A percentile compares a stretch with the other conserved stretches of the same genome.
Evolutionary conservation across 345 rosid species (phyloP).

Genomic region (Nephelium lappaceum): DNA sequence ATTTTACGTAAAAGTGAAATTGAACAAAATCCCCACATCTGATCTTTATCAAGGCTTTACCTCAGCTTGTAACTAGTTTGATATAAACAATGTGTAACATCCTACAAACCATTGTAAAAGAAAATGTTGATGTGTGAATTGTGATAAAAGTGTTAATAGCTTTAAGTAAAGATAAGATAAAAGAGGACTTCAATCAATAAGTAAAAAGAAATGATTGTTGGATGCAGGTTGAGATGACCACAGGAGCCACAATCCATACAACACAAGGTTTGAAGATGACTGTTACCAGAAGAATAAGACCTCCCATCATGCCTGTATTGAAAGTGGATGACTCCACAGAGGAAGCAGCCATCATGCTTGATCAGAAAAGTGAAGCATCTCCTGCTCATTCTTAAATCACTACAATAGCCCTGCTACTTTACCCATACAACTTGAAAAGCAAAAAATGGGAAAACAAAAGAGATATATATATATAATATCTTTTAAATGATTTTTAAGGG

Average conservation of each 20-base stretch:
- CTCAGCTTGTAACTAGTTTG: background rate
- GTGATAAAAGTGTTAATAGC: too few species aligned
- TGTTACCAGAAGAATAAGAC: slow-evolving; percentile 55
- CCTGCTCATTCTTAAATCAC: slow-evolving; percentile 38
- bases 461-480: too few species aligned
- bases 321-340: slow-evolving; percentile 32
- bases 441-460: too few species aligned
- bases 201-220: background rate
- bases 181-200: background rate
- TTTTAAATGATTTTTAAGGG: too few species aligned
- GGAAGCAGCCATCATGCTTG: slow-evolving; percentile 22
- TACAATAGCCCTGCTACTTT: background rate
- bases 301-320: slow-evolving; percentile 44
- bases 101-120: background rate
- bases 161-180: too few species aligned
- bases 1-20: too few species aligned
- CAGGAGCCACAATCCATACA: slow-evolving; percentile 97
- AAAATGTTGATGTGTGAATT: background rate
- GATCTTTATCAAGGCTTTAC: background rate
- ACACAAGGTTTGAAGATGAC: slow-evolving; percentile 79
- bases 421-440: background rate
- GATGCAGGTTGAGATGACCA: slow-evolving; percentile 82
- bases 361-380: slow-evolving; percentile 54
- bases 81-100: background rate
- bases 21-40: background rate